These are phyloP conservation scores for Peterozyma xylosa DNA, from an alignment of 805 yeast genomes.

Conservation along the genomic window DNA sequence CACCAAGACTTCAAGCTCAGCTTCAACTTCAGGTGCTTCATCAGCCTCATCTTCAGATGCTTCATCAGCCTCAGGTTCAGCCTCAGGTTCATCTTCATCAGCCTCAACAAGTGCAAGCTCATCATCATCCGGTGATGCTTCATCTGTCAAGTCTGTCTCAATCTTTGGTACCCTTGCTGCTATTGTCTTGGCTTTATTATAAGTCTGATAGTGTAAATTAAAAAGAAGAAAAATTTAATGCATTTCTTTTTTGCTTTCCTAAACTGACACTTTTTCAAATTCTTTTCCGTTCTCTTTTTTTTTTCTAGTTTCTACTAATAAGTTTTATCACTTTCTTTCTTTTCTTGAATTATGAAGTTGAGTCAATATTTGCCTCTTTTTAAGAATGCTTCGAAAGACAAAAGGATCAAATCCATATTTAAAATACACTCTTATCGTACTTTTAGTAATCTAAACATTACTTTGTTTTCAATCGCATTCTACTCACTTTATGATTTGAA, in stretches of 20 bases:
- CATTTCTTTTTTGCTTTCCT: not conserved
- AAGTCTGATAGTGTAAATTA: conserved; percentile 14
- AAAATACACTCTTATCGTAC: no score
- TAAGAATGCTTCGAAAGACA: no score
- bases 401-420: no score
- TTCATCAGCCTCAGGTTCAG: conserved; percentile 21
- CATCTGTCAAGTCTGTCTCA: conserved; percentile 23
- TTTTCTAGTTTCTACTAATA: conserved; percentile 1
- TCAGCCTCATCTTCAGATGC: conserved; percentile 19
- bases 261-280: conserved; percentile 3
- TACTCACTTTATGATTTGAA: no score
- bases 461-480: no score
- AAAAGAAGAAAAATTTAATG: not conserved
- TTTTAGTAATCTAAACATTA: no score
- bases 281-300: not conserved
- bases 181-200: conserved; percentile 42
- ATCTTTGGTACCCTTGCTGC: conserved; percentile 43
- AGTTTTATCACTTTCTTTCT: no score
- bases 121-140: conserved; percentile 20
- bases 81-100: conserved; percentile 31
- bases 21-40: conserved; percentile 19
- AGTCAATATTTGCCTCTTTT: no score
- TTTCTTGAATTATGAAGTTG: no score
- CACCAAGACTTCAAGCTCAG: conserved; percentile 28
- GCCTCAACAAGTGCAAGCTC: conserved; percentile 18